phyloP scores from a whole-genome alignment of 257 asterid species.

The Ilex aquifolium region DNA sequence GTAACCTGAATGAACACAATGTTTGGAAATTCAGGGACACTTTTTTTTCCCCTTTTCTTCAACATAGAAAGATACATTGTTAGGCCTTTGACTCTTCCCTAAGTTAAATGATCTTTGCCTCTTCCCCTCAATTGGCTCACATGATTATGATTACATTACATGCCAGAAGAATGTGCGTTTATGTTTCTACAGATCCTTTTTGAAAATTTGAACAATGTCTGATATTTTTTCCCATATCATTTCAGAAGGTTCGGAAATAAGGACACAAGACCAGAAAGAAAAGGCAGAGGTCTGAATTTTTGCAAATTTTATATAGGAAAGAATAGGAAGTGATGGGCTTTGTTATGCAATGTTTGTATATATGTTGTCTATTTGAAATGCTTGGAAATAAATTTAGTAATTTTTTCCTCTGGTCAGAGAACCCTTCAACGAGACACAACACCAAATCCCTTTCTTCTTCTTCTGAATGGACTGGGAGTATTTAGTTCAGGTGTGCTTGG shows the following conservation, averaged over 20 bases:
- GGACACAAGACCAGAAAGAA: too few species aligned
- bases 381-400: slow-evolving; percentile 17
- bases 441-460: slow-evolving; percentile 37
- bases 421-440: slow-evolving; percentile 34
- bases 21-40: too few species aligned
- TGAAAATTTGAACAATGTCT: slow-evolving; percentile 4
- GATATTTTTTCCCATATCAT: slow-evolving; percentile 11
- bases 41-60: too few species aligned
- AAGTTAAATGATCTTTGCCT: too few species aligned
- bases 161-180: not conserved
- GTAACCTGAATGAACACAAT: too few species aligned
- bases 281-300: too few species aligned
- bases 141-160: too few species aligned
- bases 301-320: too few species aligned
- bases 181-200: slow-evolving; percentile 4
- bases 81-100: too few species aligned
- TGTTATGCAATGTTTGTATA: slow-evolving; percentile 7
- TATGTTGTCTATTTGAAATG: slow-evolving; percentile 11
- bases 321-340: slow-evolving; percentile 2
- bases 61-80: too few species aligned
- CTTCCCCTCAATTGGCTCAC: too few species aligned
- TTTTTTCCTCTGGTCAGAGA: slow-evolving; percentile 22
- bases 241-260: slow-evolving; percentile 44
- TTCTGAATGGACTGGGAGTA: slow-evolving; percentile 58
- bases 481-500: slow-evolving; percentile 62